Conservation (phyloP, 805 yeast genomes). For the Geotrichum ghanense region DNA sequence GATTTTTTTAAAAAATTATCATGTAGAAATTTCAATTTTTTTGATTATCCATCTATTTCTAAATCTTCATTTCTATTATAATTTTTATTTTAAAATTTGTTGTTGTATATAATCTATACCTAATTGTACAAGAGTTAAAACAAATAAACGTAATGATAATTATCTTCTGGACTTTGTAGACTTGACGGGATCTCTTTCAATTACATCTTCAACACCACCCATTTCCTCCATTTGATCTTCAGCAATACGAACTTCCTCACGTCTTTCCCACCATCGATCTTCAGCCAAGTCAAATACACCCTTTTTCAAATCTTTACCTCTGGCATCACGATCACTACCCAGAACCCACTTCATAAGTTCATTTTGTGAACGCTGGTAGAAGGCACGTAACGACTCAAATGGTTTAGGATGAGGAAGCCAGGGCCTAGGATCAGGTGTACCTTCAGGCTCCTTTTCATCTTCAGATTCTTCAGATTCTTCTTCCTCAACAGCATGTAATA, state of each 20-base stretch:
- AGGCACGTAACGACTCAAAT: conserved; percentile 72
- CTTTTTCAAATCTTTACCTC: conserved; percentile 83
- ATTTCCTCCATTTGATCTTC: conserved; percentile 85
- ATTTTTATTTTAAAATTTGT: too few relatives aligned
- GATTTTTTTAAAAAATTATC: too few relatives aligned
- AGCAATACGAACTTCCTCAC: conserved; percentile 78
- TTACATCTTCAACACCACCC: conserved; percentile 82
- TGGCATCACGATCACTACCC: conserved; percentile 68
- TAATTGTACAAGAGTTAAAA: background rate
- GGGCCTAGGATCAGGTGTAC: conserved; percentile 83
- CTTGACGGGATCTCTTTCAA: conserved; percentile 49
- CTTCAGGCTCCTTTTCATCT: conserved; percentile 48
- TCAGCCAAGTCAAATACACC: conserved; percentile 86
- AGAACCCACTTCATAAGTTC: conserved; percentile 89
- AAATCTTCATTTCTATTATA: too few relatives aligned
- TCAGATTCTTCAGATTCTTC: conserved; percentile 63
- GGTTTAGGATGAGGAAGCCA: conserved; percentile 97
- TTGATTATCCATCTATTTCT: too few relatives aligned
- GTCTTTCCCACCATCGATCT: conserved; percentile 97
- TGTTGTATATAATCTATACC: too few relatives aligned
- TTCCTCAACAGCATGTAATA: conserved; percentile 33
- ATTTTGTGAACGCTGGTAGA: conserved; percentile 79
- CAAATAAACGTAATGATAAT: background rate
- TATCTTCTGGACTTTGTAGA: background rate
- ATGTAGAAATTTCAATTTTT: too few relatives aligned